Conservation (phyloP, 2,329 filamentous ascomycete genomes). For the Boeremia lycopersici region DNA sequence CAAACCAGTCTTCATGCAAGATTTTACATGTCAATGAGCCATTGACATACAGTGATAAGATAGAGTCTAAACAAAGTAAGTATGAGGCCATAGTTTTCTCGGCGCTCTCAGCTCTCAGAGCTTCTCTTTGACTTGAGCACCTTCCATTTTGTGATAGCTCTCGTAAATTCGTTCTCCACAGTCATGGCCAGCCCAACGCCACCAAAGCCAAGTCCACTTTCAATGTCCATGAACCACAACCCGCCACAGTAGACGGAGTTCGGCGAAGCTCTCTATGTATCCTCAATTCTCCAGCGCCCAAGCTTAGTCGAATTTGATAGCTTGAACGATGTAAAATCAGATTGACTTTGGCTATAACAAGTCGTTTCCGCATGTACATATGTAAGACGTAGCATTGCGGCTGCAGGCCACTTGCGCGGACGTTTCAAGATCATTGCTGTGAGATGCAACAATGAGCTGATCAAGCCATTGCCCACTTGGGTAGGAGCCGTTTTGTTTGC, state of each 20-base stretch:
- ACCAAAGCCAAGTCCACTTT: neutral
- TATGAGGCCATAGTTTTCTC: neutral
- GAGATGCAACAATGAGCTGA: constrained; percentile 4
- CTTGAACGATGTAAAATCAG: neutral
- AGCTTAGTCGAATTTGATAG: neutral
- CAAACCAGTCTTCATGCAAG: neutral
- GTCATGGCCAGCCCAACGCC: constrained; percentile 7
- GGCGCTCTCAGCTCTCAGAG: neutral
- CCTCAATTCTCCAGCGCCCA: neutral
- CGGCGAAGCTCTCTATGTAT: neutral
- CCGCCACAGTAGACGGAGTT: neutral
- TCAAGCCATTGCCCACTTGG: neutral
- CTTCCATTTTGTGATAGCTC: neutral
- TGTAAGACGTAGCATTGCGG: neutral
- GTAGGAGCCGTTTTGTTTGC: neutral
- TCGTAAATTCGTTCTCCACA: constrained; percentile 7
- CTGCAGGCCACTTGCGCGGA: neutral
- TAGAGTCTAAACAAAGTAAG: neutral
- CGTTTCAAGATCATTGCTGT: neutral
- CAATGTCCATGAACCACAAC: neutral
- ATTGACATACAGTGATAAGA: neutral
- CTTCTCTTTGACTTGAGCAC: neutral
- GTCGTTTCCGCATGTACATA: neutral
- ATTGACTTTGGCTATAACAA: neutral
- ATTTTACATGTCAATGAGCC: neutral